Conservation (phyloP, 2,329 filamentous ascomycete species). For the Stemphylium lycopersici region DNA sequence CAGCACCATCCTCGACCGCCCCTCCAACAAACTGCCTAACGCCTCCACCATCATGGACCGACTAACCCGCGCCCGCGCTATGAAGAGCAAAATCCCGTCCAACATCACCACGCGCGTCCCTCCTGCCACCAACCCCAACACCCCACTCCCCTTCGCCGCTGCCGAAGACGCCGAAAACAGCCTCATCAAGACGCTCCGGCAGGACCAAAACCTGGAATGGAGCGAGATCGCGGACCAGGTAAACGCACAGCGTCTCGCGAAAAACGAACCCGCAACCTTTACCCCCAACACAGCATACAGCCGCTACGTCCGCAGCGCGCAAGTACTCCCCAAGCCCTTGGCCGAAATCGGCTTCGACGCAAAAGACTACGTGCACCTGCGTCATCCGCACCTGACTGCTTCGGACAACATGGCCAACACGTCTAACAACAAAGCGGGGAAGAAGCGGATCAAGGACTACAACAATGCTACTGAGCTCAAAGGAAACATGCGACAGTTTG, state of each 20-base stretch:
- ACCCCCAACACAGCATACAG: constrained; percentile 45
- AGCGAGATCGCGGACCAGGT: constrained; percentile 34
- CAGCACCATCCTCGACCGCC: too few relatives aligned
- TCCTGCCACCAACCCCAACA: not conserved
- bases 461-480: constrained; percentile 29
- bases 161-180: constrained; percentile 40
- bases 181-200: constrained; percentile 41
- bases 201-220: constrained; percentile 34
- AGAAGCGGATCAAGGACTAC: constrained; percentile 32
- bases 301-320: constrained; percentile 43
- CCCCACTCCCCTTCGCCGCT: not conserved
- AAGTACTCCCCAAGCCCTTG: constrained; percentile 25
- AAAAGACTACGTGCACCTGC: constrained; percentile 44
- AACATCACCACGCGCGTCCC: not conserved
- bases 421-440: constrained; percentile 19
- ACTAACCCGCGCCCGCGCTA: too few relatives aligned
- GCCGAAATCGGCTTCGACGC: constrained; percentile 41
- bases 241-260: constrained; percentile 29
- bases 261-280: constrained; percentile 22
- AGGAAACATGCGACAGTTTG: constrained; percentile 26
- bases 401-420: not conserved
- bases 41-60: too few relatives aligned
- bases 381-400: constrained; percentile 22
- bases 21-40: too few relatives aligned
- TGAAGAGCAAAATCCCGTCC: too few relatives aligned